These are phyloP conservation scores for Plasmodium inui DNA, from an alignment of 169 alveolate genomes.

Conservation along the genomic window DNA sequence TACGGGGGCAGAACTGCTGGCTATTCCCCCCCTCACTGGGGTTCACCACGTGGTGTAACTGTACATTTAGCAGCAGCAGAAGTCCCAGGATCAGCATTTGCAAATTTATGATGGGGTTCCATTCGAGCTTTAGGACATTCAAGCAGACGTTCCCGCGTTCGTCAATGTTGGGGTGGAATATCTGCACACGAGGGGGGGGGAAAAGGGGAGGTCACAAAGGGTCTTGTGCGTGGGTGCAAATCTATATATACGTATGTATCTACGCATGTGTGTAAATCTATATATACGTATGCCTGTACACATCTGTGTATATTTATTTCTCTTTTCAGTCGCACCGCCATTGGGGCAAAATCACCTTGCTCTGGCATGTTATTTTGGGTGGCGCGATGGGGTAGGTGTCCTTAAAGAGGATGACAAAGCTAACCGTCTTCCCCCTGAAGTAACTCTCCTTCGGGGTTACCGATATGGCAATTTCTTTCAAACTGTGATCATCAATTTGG, in stretches of 20 bases:
- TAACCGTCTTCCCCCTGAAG: conserved; percentile 33
- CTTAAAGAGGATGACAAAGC: conserved; percentile 35
- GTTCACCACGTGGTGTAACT: background rate
- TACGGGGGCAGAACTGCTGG: background rate
- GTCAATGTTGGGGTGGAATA: conserved; percentile 73
- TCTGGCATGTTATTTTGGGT: conserved; percentile 56
- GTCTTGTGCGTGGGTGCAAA: no score
- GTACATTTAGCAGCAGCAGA: conserved; percentile 44
- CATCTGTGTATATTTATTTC: background rate
- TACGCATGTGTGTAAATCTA: no score
- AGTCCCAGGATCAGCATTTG: conserved; percentile 65
- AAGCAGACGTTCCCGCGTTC: conserved; percentile 70
- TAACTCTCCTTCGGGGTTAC: conserved; percentile 54
- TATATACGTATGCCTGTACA: background rate
- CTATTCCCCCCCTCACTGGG: background rate
- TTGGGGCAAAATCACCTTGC: conserved; percentile 20
- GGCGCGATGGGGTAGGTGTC: conserved; percentile 72
- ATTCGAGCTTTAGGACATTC: conserved; percentile 64
- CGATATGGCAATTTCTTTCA: conserved; percentile 50
- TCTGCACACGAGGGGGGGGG: background rate
- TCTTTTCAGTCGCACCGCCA: background rate
- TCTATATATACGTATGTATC: background rate
- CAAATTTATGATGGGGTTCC: conserved; percentile 66
- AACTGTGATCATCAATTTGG: conserved; percentile 19
- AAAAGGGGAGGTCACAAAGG: background rate